These are phyloP conservation scores for Blastomyces emzantsi DNA, from an alignment of 2,329 filamentous ascomycete species.

Conservation along the genomic window DNA sequence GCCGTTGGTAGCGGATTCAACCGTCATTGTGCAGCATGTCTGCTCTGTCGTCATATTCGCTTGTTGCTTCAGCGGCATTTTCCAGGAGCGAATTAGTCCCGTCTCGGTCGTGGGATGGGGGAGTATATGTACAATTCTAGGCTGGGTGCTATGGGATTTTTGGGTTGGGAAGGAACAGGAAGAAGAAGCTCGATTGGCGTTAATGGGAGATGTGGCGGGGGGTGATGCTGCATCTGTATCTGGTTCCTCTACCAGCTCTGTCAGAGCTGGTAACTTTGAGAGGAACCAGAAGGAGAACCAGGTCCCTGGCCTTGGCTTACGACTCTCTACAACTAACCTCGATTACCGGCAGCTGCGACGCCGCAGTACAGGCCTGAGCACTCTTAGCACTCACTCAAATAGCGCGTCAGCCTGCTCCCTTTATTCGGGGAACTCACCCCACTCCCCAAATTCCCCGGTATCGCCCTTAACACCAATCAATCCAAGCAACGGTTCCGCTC, in stretches of 20 bases:
- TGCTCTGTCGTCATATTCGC: constrained; percentile 92
- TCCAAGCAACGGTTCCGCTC: constrained; percentile 16
- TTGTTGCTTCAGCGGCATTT: constrained; percentile 87
- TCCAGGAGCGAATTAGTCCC: constrained; percentile 76
- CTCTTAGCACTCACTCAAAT: constrained; percentile 42
- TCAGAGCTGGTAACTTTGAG: constrained; percentile 20
- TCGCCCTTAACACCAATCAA: constrained; percentile 18
- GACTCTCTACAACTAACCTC: constrained; percentile 31
- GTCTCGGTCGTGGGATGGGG: constrained; percentile 82
- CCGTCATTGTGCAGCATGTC: constrained; percentile 93
- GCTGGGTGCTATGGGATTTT: constrained; percentile 85
- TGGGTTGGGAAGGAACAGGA: constrained; percentile 69
- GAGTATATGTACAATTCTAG: constrained; percentile 70
- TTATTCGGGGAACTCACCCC: constrained; percentile 36
- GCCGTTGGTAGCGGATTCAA: constrained; percentile 89
- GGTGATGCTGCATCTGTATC: constrained; percentile 17
- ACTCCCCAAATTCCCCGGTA: constrained; percentile 22
- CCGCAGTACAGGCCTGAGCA: constrained; percentile 24
- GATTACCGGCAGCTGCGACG: constrained; percentile 23
- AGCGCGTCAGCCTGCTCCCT: constrained; percentile 50
- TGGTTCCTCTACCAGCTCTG: constrained; percentile 18
- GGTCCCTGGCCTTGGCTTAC: constrained; percentile 37
- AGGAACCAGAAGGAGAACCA: constrained; percentile 21
- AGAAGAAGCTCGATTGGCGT: constrained; percentile 32
- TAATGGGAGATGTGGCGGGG: constrained; percentile 21